Evolutionary conservation across 805 yeast genomes (phyloP), one percentile per base, ranked within the genome.

Genomic region (Phaffomyces opuntiae): DNA sequence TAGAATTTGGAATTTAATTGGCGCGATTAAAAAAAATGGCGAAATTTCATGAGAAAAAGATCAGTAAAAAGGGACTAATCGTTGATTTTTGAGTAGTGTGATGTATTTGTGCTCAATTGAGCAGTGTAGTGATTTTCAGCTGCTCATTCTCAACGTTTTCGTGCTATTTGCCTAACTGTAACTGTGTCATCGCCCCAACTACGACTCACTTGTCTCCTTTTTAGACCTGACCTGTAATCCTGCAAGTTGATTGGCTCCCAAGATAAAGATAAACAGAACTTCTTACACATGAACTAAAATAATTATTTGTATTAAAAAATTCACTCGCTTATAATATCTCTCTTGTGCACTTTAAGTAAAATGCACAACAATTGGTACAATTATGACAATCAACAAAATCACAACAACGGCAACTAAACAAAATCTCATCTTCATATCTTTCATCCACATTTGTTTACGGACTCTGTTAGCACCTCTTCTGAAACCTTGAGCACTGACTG

Each of bases 371-470:
- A 93, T 81, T 29, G 98, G 98, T 36, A 91, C 96, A 54, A 90
- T 86, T 52, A 83, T 80, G 46, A 91, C 95, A 45, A 91, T 85
- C 47, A 91, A 68, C 55, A 91, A 68, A 44, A 90, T 80, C 60
- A 91, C 80, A 44, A 93, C 81, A 27, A 83, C 85, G 40, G 83
- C 80, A 49, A 90, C 83, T 47, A 87, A 69, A 67, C 98, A 91
- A 73, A 90, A 71, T 67, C 95, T 83, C 91, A 93, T 85, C 73
- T 93, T 93, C 79, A 93, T 77, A 65, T 91, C 96, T 68, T 93
- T 91, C 86, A 95, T 87, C 98, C 98, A 91, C 97, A 91, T 91
- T 63, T 90, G 95, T 67, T 90, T 91, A 69, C 99, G 86, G 40
- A 91, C 97, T 58, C 95, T 82, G 70, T 91, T 91, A 49, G 99